Percentiles rank a stretch among this genome's conserved stretches.
Conservation (phyloP, 805 yeast genomes). For the Ogataea saltuana region DNA sequence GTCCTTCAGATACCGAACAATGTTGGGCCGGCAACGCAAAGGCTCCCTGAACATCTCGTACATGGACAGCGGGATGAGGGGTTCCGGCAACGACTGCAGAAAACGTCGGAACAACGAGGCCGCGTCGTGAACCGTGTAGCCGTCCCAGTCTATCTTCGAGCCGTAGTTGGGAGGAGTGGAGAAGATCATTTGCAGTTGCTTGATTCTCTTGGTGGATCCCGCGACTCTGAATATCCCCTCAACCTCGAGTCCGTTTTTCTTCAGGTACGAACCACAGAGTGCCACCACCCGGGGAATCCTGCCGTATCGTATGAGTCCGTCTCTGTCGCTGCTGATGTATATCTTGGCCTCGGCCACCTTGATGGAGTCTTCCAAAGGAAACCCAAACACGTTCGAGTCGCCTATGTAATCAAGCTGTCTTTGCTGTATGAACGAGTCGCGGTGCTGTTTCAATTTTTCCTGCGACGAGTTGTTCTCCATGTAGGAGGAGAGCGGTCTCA, state of each 20-base stretch:
- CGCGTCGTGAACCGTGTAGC: constrained; percentile 95
- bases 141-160: constrained; percentile 84
- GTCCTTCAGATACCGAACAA: constrained; percentile 63
- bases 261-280: constrained; percentile 85
- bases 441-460: constrained; percentile 42
- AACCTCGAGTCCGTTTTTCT: constrained; percentile 71
- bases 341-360: constrained; percentile 76
- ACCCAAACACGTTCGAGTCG: constrained; percentile 72
- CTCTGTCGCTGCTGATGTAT: constrained; percentile 60
- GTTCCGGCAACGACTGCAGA: constrained; percentile 87
- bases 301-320: constrained; percentile 77
- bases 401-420: constrained; percentile 45
- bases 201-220: constrained; percentile 85
- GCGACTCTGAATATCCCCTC: constrained; percentile 94
- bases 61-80: constrained; percentile 74
- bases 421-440: constrained; percentile 49
- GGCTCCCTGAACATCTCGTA: constrained; percentile 83
- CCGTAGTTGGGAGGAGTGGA: constrained; percentile 91
- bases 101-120: constrained; percentile 86
- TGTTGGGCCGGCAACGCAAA: constrained; percentile 60
- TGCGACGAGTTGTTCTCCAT: constrained; percentile 35
- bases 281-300: constrained; percentile 93
- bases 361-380: constrained; percentile 69
- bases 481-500: constrained; percentile 34
- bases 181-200: constrained; percentile 80